Evolutionary conservation across 331 rosid genomes (phyloP), one percentile per base, ranked within the genome.

Genomic region (Stylosanthes scabra): DNA sequence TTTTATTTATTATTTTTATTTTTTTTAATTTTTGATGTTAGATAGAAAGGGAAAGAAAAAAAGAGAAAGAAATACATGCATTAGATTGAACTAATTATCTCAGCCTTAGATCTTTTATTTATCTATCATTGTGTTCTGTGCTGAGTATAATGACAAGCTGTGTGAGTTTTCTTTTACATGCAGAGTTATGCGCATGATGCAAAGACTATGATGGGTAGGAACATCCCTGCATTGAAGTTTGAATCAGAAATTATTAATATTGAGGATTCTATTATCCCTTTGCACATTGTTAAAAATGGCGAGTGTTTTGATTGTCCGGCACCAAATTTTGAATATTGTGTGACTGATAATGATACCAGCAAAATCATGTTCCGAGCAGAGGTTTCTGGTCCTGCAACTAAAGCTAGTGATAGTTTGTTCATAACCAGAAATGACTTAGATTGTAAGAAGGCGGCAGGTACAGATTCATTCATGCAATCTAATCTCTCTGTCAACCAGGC

Each of bases 321-420:
- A 13, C 66, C 58, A 45, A 63, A 57, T 16, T 74, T 63, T 64
- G 78, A 81, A 66, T 58, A 42, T 7, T 39, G 52, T 68, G 81
- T 69, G 63, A 75, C 64, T 76, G 66, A 72, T 69, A 57, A 63
- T 69, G 78, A 44, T 63, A 80, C 67, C 70, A 71, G 46, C 73
- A 55, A 54, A 27, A 76, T 56, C 49, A 52, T 34, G 71, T 46
- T 52, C 40, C 20, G 9, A 11, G 72, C 29, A 58, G 91, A 80
- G 70, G 16, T 62, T 62, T 20, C 61, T 68, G 65, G 70, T 44
- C 49, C 56, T 16, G n/a, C 71, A 15, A 60, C 37, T 16, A 61
- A 31, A 28, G 20, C 62, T 15, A 69, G 28, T 59, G 15, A 55
- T 56, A 14, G 31, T 15, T 63, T 63, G 42, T 59, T 71, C 14